These are phyloP conservation scores for Salvia miltiorrhiza DNA, from an alignment of 257 asterid genomes.

Conservation along the genomic window DNA sequence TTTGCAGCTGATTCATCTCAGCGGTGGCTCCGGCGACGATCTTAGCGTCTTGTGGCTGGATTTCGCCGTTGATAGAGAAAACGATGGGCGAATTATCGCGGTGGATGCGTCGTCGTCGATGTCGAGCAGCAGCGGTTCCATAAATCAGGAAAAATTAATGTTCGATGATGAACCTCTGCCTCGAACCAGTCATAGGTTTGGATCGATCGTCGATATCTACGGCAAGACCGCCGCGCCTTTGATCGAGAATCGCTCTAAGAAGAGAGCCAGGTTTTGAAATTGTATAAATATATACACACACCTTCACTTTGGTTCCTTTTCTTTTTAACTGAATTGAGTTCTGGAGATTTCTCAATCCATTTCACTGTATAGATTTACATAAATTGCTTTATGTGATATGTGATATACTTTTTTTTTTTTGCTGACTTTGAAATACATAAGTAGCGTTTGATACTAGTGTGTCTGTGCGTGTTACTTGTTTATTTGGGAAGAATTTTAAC, in stretches of 20 bases:
- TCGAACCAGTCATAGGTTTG: constrained; percentile 28
- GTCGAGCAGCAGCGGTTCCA: constrained; percentile 18
- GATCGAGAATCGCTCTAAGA: not conserved
- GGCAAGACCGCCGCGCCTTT: constrained; percentile 25
- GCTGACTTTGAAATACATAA: not conserved
- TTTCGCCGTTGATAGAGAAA: constrained; percentile 6
- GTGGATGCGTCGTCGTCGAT: constrained; percentile 15
- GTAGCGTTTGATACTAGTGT: not conserved
- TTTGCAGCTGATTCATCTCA: constrained; percentile 54
- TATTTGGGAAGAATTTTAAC: not conserved
- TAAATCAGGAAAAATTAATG: not conserved
- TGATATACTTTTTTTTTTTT: too few relatives aligned
- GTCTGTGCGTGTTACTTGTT: not conserved
- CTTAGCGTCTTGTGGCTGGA: constrained; percentile 20
- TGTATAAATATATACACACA: too few relatives aligned
- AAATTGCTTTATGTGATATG: too few relatives aligned
- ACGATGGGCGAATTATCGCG: not conserved
- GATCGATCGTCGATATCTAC: constrained; percentile 44
- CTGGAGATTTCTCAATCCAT: too few relatives aligned
- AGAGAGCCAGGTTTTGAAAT: constrained; percentile 31
- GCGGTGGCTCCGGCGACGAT: constrained; percentile 37
- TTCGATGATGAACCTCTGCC: constrained; percentile 32
- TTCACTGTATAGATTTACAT: too few relatives aligned
- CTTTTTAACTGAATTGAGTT: not conserved
- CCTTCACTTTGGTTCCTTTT: not conserved